Base-by-base conservation (phyloP, 495 filamentous ascomycete genomes). In the Rusavskia elegans region DNA sequence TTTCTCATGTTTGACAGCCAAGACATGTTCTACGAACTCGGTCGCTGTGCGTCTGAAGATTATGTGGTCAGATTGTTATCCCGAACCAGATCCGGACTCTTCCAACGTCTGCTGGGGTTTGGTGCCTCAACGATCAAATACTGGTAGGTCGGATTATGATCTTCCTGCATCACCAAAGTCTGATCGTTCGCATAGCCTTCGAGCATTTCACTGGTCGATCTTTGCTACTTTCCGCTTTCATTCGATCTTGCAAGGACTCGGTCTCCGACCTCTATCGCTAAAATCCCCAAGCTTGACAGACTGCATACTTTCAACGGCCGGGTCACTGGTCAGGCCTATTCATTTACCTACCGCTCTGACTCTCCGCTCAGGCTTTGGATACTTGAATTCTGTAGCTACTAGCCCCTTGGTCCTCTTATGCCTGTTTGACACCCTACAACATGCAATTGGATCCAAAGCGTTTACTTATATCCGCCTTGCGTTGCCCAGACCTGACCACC, bases 211-310 rank as follows among this genome's bases (percentile, higher is more conserved):
- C 25, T 63, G 75, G 27, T 54, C 69, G 13, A 53, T 74, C 21
- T 66, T 69, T 27, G 61, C 69, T 36, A 68, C 74, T 53, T 62
- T 70, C 25, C 71, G 75, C 54, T 69, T 74, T 61, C 73, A 66
- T 53, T 70, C 70, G 42, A 57, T 71, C 25, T 62, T 77, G n/a
- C 73, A 77, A 55, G 64, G 69, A 17, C 66, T 75, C 11, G 66
- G 66, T 23, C 62, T 74, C 11, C 50, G 72, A 13, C 63, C 64
- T 45, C 32, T 46, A 19, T 55, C 54, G 55, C 53, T 49, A 27
- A 36, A 36, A 1, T 25, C 51, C 13, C 59, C 71, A n/a, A 60
- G 60, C 35, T 50, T 61, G 4, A 59, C 65, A 11, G 53, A 66
- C 38, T 51, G 74, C n/a, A 49, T 71, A 10, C 68, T 69, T 2